Percentiles rank a stretch among this genome's conserved stretches.
Conservation (phyloP, 805 yeast genomes). For the Priceomyces fermenticarens region DNA sequence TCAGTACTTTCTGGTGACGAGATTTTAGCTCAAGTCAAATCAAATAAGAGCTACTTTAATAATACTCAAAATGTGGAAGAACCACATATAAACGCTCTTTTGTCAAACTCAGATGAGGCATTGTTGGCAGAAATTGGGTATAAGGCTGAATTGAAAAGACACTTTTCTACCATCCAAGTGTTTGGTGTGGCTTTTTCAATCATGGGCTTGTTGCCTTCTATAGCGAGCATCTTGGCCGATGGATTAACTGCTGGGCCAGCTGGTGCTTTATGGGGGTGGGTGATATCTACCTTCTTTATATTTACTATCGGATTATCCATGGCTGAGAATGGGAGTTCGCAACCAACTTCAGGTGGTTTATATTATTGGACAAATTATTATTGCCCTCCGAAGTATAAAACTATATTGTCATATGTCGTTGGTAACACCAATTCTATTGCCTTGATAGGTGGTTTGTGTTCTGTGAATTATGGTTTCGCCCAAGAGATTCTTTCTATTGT, state of each 20-base stretch:
- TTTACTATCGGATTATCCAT: constrained; percentile 26
- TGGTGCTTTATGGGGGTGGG: constrained; percentile 32
- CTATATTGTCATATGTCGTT: constrained; percentile 20
- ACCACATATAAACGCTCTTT: constrained; percentile 21
- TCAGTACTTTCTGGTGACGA: constrained; percentile 19
- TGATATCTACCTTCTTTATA: constrained; percentile 22
- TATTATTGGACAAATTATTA: constrained; percentile 36
- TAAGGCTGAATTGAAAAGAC: constrained; percentile 29
- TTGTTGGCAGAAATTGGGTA: constrained; percentile 34
- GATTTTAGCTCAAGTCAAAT: constrained; percentile 21
- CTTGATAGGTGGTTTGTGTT: constrained; percentile 27
- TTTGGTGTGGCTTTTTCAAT: constrained; percentile 34
- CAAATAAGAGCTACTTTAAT: constrained; percentile 23
- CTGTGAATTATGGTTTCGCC: constrained; percentile 31
- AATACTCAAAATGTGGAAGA: constrained; percentile 27
- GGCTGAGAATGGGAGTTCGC: constrained; percentile 23
- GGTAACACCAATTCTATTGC: constrained; percentile 30
- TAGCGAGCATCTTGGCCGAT: constrained; percentile 21
- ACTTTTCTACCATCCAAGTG: constrained; percentile 26
- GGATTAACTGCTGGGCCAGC: constrained; percentile 29
- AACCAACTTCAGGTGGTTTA: constrained; percentile 31
- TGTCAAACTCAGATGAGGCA: constrained; percentile 19
- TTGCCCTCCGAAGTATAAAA: constrained; percentile 22
- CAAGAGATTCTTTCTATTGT: constrained; percentile 24
- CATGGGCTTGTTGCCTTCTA: constrained; percentile 32